Conservation (phyloP, 352 stramenopile species). For the Plasmopara halstedii region DNA sequence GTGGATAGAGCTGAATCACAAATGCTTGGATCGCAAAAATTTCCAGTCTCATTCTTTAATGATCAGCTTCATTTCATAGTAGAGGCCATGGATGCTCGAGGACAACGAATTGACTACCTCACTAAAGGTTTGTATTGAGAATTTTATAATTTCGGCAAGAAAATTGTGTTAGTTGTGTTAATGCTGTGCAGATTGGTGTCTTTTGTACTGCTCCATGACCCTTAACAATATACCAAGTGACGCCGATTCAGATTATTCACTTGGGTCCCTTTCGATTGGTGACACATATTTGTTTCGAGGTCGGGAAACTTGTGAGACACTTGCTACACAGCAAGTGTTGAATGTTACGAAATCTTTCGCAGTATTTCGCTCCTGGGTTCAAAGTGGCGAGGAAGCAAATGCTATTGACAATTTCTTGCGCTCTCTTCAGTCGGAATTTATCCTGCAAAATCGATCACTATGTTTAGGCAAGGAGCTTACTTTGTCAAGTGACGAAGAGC, state of each 20-base stretch:
- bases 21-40: slow-evolving; percentile 11
- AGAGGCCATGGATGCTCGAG: slow-evolving; percentile 42
- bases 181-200: slow-evolving; percentile 33
- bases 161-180: not conserved
- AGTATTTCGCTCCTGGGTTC: slow-evolving; percentile 59
- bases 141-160: not conserved
- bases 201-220: slow-evolving; percentile 46
- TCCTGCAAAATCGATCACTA: slow-evolving; percentile 43
- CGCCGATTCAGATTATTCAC: slow-evolving; percentile 4
- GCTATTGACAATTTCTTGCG: slow-evolving; percentile 30
- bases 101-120: slow-evolving; percentile 11
- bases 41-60: slow-evolving; percentile 28
- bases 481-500: not conserved
- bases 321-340: slow-evolving; percentile 9
- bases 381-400: slow-evolving; percentile 35
- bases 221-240: slow-evolving; percentile 30
- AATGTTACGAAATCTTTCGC: slow-evolving; percentile 51
- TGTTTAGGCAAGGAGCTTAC: slow-evolving; percentile 23
- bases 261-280: slow-evolving; percentile 48
- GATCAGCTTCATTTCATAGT: slow-evolving; percentile 25
- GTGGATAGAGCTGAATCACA: slow-evolving; percentile 14
- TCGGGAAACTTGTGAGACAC: not conserved
- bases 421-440: slow-evolving; percentile 57
- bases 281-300: slow-evolving; percentile 44
- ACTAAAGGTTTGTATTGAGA: slow-evolving; percentile 10